Conservation (phyloP, 208 protist species). For the Trypanosoma theileri region DNA sequence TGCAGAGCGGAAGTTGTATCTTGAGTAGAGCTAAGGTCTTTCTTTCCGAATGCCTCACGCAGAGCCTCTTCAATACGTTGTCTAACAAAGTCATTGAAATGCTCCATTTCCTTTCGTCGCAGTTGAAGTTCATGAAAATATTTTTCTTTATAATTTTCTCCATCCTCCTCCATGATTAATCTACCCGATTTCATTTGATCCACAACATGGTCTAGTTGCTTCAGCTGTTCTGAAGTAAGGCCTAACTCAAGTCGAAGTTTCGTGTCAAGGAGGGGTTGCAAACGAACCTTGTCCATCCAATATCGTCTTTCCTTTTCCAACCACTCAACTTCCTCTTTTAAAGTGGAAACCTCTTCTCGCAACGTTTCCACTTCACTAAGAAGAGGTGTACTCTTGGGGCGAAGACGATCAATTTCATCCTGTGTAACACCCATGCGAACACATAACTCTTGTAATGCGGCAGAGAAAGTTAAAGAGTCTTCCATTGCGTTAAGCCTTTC, state of each 20-base stretch:
- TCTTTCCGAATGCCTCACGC: constrained; percentile 49
- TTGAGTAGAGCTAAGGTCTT: constrained; percentile 24
- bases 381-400: constrained; percentile 47
- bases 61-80: constrained; percentile 68
- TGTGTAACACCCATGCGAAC: constrained; percentile 78
- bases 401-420: constrained; percentile 83
- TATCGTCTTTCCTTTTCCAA: constrained; percentile 83
- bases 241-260: constrained; percentile 85
- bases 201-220: constrained; percentile 76
- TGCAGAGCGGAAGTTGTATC: constrained; percentile 50
- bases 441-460: constrained; percentile 80
- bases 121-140: constrained; percentile 72
- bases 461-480: constrained; percentile 82
- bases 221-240: constrained; percentile 78
- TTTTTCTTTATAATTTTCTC: constrained; percentile 74
- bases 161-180: constrained; percentile 55
- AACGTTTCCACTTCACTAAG: constrained; percentile 85
- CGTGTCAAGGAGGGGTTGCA: constrained; percentile 86
- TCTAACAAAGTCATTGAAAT: constrained; percentile 80
- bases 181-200: constrained; percentile 81
- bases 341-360: constrained; percentile 63
- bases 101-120: constrained; percentile 60
- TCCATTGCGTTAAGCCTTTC: constrained; percentile 81
- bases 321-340: constrained; percentile 89
- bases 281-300: constrained; percentile 90